Conservation (phyloP, 345 rosid genomes). For the Citrus reticulata region DNA sequence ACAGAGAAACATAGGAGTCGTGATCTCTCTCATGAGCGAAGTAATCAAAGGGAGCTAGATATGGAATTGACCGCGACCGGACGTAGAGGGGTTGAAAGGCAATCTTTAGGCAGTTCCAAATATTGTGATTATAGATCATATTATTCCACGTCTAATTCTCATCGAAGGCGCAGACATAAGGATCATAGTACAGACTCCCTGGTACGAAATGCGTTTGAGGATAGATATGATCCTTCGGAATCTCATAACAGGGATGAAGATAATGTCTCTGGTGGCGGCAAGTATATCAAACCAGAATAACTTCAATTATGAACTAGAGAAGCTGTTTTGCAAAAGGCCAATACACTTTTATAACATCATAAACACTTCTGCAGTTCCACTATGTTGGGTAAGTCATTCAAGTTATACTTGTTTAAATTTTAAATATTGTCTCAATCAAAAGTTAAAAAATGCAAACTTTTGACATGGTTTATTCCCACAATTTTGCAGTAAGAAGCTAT, state of each 20-base stretch:
- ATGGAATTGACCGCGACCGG: slow-evolving; percentile 26
- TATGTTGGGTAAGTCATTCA: slow-evolving; percentile 25
- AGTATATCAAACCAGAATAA: slow-evolving; percentile 15
- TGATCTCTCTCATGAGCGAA: slow-evolving; percentile 30
- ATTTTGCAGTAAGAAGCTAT: slow-evolving; percentile 63
- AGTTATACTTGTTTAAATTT: slow-evolving; percentile 4
- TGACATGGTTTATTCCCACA: slow-evolving; percentile 28
- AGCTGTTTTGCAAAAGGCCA: slow-evolving; percentile 15
- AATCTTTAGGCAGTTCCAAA: slow-evolving; percentile 28
- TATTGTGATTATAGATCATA: slow-evolving; percentile 26
- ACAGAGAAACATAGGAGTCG: slow-evolving; percentile 26
- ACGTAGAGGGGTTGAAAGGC: slow-evolving; percentile 30
- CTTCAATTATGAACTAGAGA: slow-evolving; percentile 6
- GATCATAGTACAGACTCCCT: slow-evolving; percentile 21
- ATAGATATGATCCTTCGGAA: slow-evolving; percentile 74
- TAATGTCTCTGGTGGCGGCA: slow-evolving; percentile 11
- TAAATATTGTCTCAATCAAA: slow-evolving; percentile 12
- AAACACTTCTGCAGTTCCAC: not conserved
- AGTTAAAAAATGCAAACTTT: slow-evolving; percentile 16
- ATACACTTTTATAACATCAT: not conserved
- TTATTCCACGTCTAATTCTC: slow-evolving; percentile 17
- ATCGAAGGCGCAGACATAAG: slow-evolving; percentile 18
- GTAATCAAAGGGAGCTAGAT: slow-evolving; percentile 29
- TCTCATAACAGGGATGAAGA: slow-evolving; percentile 33
- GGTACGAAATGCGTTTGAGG: slow-evolving; percentile 48